Conservation (phyloP, 192 early-diverging fungal genomes). For the Borealophlyctis nickersoniae region DNA sequence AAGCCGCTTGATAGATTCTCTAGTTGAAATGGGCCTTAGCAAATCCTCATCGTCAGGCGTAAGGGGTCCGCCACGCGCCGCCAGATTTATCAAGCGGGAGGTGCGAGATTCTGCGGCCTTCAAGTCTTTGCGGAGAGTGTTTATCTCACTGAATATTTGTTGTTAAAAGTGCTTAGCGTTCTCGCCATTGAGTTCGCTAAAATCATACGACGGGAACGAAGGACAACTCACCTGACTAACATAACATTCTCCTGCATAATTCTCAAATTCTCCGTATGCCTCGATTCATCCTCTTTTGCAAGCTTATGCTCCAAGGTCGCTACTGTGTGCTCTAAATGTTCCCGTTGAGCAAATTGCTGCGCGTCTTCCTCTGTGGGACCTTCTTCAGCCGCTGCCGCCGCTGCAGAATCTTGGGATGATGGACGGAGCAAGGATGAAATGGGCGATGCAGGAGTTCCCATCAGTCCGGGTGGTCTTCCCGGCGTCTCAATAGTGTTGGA, state of each 20-base stretch:
- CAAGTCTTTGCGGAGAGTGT: conserved; percentile 39
- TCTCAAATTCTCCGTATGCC: conserved; percentile 37
- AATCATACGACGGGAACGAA: not conserved
- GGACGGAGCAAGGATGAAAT: not conserved
- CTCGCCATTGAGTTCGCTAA: not conserved
- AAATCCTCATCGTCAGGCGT: not conserved
- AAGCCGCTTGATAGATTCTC: not conserved
- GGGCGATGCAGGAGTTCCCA: not conserved
- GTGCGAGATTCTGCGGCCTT: conserved; percentile 26
- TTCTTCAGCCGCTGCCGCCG: no score
- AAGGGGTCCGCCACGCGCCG: not conserved
- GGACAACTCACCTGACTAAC: conserved; percentile 31
- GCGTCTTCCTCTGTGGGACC: conserved; percentile 17
- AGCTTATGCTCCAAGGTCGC: conserved; percentile 36
- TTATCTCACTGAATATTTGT: conserved; percentile 34
- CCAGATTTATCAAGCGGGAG: not conserved
- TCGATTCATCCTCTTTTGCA: conserved; percentile 35
- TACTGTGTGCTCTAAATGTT: conserved; percentile 49
- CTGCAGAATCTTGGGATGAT: conserved; percentile 30
- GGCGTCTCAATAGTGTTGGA: no score
- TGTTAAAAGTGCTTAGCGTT: not conserved
- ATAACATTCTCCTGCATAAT: conserved; percentile 47
- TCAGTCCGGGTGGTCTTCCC: not conserved
- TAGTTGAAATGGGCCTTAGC: not conserved
- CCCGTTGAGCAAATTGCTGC: conserved; percentile 34